Base-by-base conservation (phyloP, 2,329 filamentous ascomycete genomes). In the Ceratocystis cubensis region DNA sequence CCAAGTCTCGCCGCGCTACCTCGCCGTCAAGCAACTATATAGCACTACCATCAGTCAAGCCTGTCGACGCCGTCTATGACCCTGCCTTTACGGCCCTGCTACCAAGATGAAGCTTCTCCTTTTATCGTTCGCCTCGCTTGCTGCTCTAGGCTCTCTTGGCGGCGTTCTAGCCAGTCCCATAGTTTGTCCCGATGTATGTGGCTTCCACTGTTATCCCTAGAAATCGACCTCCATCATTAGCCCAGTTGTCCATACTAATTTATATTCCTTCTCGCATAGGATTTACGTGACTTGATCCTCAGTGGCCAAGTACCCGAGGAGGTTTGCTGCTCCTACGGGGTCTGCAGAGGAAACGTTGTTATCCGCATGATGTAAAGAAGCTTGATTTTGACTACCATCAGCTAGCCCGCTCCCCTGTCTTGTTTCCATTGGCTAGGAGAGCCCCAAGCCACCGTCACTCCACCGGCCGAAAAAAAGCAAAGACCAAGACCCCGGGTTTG, bases 271-370 rank as follows among this genome's bases (percentile, higher is more conserved):
- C 20, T 13, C 6, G 10, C 57, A 33, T 59, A 69, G 69, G 53
- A 67, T 15, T 20, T 68, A 15, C 62, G 75, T 64, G 78, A 79
- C 69, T 71, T 73, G 15, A 83, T 83, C 48, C 76, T 83, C 61
- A 77, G 73, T 33, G 80, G 80, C 65, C 72, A 77, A 33, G 74
- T 80, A 68, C 75, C 76, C 22, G 76, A 79, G n/a, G 78, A 80
- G 33, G 77, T 74, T 13, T 83, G 81, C 72, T 83, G 81, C 72
- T 79, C 78, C n/a, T 82, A 82, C 69, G 81, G 81, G 63, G 74
- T 74, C 44, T 83, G 81, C 73, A 78, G 79, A 66, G 77, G 77
- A 65, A 77, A 81, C 67, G 78, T 82, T 61, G 78, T 82, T 56
- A 71, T 81, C 64, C 75, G 76, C 8, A 79, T 80, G 72, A 75